A percentile compares a stretch with the other conserved stretches of the same genome.
These are phyloP conservation scores for Odonthalia washingtoniensis DNA, from an alignment of 31 red algal genomes.

Conservation along the genomic window DNA sequence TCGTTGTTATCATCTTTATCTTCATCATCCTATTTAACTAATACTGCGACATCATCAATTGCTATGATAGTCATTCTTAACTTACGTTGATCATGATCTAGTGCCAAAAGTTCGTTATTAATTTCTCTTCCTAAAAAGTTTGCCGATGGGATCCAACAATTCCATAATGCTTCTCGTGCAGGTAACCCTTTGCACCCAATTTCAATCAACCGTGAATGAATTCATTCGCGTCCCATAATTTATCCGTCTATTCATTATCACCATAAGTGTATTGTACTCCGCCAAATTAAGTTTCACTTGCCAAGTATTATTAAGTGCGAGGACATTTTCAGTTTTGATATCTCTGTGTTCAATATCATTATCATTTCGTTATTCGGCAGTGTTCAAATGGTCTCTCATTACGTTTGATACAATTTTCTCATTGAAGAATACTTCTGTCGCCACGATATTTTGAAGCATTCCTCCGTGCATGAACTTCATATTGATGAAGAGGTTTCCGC, in stretches of 20 bases:
- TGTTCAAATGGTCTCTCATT: constrained; percentile 79
- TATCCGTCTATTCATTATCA: constrained; percentile 78
- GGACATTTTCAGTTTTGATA: constrained; percentile 97
- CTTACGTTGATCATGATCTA: constrained; percentile 59
- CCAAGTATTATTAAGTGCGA: constrained; percentile 73
- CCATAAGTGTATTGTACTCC: constrained; percentile 83
- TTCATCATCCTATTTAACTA: constrained; percentile 64
- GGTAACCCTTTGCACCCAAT: constrained; percentile 79
- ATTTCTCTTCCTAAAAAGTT: constrained; percentile 58
- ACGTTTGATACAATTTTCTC: constrained; percentile 75
- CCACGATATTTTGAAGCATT: too few relatives aligned
- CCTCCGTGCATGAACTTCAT: too few relatives aligned
- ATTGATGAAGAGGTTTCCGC: too few relatives aligned
- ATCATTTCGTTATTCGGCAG: constrained; percentile 78
- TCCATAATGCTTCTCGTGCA: constrained; percentile 69
- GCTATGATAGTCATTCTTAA: constrained; percentile 78
- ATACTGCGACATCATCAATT: constrained; percentile 72
- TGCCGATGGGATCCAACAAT: constrained; percentile 70
- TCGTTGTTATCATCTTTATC: too few relatives aligned
- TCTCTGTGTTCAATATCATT: constrained; percentile 96
- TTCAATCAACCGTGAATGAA: constrained; percentile 80
- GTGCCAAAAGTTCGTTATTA: constrained; percentile 58
- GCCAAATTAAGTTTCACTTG: constrained; percentile 88
- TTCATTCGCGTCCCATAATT: constrained; percentile 81
- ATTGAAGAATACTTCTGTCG: constrained; percentile 89